Conservation (phyloP, 768 basidiomycete genomes). For the Chiua virens region DNA sequence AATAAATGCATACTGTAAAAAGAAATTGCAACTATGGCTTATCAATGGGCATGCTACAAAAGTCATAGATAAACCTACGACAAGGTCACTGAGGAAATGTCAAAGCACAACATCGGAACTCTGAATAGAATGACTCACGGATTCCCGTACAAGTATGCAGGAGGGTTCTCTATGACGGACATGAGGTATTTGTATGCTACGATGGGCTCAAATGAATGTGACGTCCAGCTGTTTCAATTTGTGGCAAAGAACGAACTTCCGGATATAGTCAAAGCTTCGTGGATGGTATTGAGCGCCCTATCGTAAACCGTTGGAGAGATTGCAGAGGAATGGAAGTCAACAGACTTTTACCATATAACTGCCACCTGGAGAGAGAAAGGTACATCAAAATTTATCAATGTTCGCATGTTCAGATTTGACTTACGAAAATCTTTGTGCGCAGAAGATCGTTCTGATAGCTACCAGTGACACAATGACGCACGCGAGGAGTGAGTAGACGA, state of each 20-base stretch:
- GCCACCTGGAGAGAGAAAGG: background rate
- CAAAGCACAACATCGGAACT: background rate
- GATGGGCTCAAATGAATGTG: background rate
- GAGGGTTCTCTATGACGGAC: background rate
- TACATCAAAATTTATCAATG: background rate
- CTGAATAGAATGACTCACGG: background rate
- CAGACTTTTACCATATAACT: background rate
- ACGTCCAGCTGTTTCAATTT: too few species aligned
- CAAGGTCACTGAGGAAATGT: constrained; percentile 1
- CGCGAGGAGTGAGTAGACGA: background rate
- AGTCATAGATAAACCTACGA: background rate
- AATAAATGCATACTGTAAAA: background rate
- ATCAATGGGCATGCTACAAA: background rate
- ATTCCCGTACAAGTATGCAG: background rate
- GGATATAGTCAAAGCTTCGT: constrained; percentile 1
- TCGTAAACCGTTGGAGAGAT: background rate
- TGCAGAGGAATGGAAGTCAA: too few species aligned
- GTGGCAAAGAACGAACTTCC: constrained; percentile 4
- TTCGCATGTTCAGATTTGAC: background rate
- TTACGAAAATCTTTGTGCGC: constrained; percentile 6
- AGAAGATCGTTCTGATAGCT: constrained; percentile 5
- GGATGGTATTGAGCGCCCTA: constrained; percentile 6
- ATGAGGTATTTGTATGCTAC: constrained; percentile 4
- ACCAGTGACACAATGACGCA: background rate
- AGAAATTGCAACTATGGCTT: constrained; percentile 1